Base-by-base conservation (phyloP, 345 rosid genomes). In the Hirschfeldia incana region DNA sequence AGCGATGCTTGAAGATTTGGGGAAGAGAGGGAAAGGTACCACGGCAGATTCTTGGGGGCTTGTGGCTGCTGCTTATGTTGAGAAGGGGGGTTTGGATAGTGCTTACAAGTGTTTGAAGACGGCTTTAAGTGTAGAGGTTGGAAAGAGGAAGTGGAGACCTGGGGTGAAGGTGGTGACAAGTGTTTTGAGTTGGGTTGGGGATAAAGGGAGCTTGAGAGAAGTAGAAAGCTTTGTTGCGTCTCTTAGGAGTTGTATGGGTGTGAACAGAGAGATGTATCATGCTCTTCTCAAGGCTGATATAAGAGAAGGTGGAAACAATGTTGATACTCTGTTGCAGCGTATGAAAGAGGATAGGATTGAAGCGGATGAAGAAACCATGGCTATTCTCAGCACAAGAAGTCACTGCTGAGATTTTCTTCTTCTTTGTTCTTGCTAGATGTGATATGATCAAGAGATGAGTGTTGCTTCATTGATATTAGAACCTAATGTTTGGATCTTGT, bases 21-120 rank as follows among this genome's bases (percentile, higher is more conserved):
- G 51, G 10, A 83, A 67, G 78, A 87, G 79, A 81, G 94, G 94
- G 69, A 85, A 71, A 75, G 77, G 30, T 7, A 87, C 89, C 2
- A 76, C 75, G 60, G 87, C 88, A 2, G 88, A 89, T 69, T 84
- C 86, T 70, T 94, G 97, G 98, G 92, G 83, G 5, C 61, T 65
- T 5, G 82, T 92, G 74, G 93, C 98, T 70, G 51, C 82, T 34
- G 88, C 86, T 65, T 91, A 88, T 79, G 73, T 78, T 1, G 84
- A 85, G 72, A 80, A 72, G 1, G 84, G 90, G 62, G 69, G 69
- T 76, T 67, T 69, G 67, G 87, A 81, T 49, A 91, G 83, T 70
- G 90, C 92, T 69, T 83, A 76, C 5, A 75, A 80, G 77, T 85
- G 90, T 82, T 69, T 89, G 85, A 92, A 86, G 69, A 79, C 78